Percentiles rank a stretch among this genome's conserved stretches.
These are phyloP conservation scores for Hypseocharis bilobata DNA, from an alignment of 441 rosid genomes.

Conservation along the genomic window DNA sequence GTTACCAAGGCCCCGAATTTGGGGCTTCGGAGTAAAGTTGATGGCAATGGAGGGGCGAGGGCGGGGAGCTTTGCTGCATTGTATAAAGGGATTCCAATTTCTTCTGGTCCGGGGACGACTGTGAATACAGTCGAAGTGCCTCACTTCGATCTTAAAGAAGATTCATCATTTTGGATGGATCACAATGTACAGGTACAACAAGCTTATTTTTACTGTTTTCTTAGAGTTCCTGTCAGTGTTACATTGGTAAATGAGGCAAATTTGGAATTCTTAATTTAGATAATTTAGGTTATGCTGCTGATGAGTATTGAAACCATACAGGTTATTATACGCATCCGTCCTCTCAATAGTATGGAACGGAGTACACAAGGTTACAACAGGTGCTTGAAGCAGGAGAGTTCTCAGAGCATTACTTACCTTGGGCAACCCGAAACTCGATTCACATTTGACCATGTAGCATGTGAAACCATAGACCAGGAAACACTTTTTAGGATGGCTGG, in stretches of 20 bases:
- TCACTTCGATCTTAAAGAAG: conserved; percentile 86
- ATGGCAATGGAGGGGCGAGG: conserved; percentile 46
- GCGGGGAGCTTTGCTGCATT: conserved; percentile 52
- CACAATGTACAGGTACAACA: conserved; percentile 83
- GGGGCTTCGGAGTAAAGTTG: conserved; percentile 50
- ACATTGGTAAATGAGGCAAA: background rate
- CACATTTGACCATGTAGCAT: conserved; percentile 85
- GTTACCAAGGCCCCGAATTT: conserved; percentile 69
- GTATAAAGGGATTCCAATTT: conserved; percentile 66
- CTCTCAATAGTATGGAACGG: conserved; percentile 77
- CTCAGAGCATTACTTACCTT: conserved; percentile 68
- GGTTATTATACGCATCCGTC: conserved; percentile 90
- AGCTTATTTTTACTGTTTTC: background rate
- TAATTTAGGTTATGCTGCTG: conserved; percentile 11
- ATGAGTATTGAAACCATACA: conserved; percentile 23
- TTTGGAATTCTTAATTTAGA: background rate
- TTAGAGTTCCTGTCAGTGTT: background rate
- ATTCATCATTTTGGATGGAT: conserved; percentile 98
- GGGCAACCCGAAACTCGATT: conserved; percentile 89
- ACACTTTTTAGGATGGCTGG: conserved; percentile 80
- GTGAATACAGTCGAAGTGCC: conserved; percentile 81
- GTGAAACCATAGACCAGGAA: conserved; percentile 93
- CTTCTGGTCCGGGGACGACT: conserved; percentile 37
- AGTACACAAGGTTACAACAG: conserved; percentile 60
- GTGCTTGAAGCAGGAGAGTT: conserved; percentile 88